phyloP scores from a whole-genome alignment of 768 basidiomycete species.

The Atractiella rhizophila region DNA sequence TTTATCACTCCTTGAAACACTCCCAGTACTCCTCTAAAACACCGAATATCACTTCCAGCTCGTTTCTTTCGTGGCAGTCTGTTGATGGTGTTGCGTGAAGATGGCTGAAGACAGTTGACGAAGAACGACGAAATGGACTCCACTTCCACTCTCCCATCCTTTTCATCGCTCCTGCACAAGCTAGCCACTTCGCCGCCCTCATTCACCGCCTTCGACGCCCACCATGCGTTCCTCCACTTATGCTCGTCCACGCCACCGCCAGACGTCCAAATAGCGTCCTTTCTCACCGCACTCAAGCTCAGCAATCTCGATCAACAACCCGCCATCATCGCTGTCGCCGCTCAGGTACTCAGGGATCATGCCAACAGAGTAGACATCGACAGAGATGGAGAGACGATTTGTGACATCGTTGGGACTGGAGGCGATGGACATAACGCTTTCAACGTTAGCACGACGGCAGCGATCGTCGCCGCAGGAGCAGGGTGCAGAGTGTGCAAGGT shows the following conservation, averaged over 20 bases:
- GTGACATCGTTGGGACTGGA: conserved; percentile 75
- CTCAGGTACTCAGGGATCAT: conserved; percentile 34
- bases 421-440: conserved; percentile 90
- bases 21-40: too few relatives aligned
- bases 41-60: too few relatives aligned
- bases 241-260: conserved; percentile 33
- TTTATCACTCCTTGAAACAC: too few relatives aligned
- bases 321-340: conserved; percentile 53
- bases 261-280: conserved; percentile 61
- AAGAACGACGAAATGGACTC: too few relatives aligned
- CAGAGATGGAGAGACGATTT: conserved; percentile 8
- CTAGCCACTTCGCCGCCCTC: too few relatives aligned
- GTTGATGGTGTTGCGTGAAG: too few relatives aligned
- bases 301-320: conserved; percentile 50
- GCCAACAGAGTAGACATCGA: conserved; percentile 2
- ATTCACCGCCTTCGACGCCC: conserved; percentile 38
- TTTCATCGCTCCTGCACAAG: too few relatives aligned
- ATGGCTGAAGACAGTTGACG: too few relatives aligned
- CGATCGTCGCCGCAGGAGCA: conserved; percentile 75
- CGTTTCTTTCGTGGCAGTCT: too few relatives aligned
- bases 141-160: too few relatives aligned
- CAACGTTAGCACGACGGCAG: conserved; percentile 89
- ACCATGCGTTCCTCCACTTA: conserved; percentile 30
- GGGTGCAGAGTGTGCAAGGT: conserved; percentile 85
- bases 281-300: conserved; percentile 61